Conservation (phyloP, 75 land plant genomes). For the Chamaecyparis obtusa region DNA sequence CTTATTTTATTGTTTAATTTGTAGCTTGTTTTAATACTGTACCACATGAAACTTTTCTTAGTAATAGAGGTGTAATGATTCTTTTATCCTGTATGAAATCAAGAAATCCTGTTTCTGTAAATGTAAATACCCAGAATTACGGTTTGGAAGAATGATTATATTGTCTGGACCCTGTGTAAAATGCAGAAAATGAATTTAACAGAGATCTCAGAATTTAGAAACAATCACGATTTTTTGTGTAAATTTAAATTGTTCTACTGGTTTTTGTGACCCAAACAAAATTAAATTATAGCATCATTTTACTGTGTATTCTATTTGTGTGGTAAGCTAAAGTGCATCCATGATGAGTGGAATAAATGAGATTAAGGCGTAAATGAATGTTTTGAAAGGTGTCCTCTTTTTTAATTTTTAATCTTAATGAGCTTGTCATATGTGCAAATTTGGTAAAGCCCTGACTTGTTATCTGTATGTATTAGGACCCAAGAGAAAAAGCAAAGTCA, state of each 20-base stretch:
- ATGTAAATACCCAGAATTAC: no score
- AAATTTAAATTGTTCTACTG: neutral
- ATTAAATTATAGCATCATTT: neutral
- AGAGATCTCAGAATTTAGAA: no score
- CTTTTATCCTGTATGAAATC: no score
- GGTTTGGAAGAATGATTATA: no score
- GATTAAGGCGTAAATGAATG: neutral
- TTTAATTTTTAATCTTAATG: slow-evolving; percentile 6
- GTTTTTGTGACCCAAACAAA: neutral
- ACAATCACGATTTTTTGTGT: neutral
- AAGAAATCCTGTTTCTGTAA: no score
- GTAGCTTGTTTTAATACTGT: neutral
- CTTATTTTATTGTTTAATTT: neutral
- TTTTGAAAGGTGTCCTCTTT: neutral
- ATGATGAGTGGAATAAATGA: neutral
- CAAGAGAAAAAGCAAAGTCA: slow-evolving; percentile 92
- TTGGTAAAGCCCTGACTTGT: neutral
- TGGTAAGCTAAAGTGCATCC: neutral
- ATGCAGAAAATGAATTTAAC: no score
- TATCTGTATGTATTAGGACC: slow-evolving; percentile 66
- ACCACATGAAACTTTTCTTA: neutral
- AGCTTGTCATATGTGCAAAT: neutral
- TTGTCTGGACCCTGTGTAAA: no score
- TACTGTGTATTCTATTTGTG: neutral
- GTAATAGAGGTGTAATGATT: neutral